Base-by-base conservation (phyloP, 176 grass and related monocot species). In the Avena sativa region DNA sequence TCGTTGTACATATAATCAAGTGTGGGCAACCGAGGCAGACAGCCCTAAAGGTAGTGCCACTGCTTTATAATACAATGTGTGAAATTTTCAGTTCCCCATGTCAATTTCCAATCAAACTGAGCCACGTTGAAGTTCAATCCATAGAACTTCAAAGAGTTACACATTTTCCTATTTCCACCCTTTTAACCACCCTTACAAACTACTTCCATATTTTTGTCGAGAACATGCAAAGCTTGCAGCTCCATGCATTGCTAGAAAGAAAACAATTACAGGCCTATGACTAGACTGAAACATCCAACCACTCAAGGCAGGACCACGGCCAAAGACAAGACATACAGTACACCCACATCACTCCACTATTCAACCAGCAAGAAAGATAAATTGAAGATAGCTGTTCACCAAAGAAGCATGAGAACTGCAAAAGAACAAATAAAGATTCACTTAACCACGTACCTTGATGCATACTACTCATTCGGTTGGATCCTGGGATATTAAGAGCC, bases 401-500 rank as follows among this genome's bases (percentile, higher is more conserved):
- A 74, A 83, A 46, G 66, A 67, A 73, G 26, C 34, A 76, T 48
- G 8, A 7, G 32, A 67, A 81, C 23, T 68, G 23, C 3, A 85
- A 66, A 38, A 38, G 17, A 66, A 26, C 10, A 67, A 67, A 56
- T 58, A 86, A 86, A 80, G 0, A 67, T 48, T 36, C 15, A 83
- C 9, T 25, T 36, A 74, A 67, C 57, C 38, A 75, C 79, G 55
- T 92, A 98, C 96, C 96, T 91, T 94, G 96, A 81, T 87, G 93
- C 79, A 94, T 94, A 80, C 87, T 34, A 91, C 65, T 79, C 65
- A 98, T 79, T 38, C 93, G 78, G 76, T 91, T 94, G 71, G 92
- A 87, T 86, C 93, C 93, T 87, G 89, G 96, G 36, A 95, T 84
- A 86, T 91, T 92, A 78, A 94, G 77, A 89, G 81, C 88, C 4